Percentiles rank a stretch among this genome's conserved stretches.
Evolutionary conservation across 768 basidiomycete species (phyloP).

Genomic region (Suillus paluster): DNA sequence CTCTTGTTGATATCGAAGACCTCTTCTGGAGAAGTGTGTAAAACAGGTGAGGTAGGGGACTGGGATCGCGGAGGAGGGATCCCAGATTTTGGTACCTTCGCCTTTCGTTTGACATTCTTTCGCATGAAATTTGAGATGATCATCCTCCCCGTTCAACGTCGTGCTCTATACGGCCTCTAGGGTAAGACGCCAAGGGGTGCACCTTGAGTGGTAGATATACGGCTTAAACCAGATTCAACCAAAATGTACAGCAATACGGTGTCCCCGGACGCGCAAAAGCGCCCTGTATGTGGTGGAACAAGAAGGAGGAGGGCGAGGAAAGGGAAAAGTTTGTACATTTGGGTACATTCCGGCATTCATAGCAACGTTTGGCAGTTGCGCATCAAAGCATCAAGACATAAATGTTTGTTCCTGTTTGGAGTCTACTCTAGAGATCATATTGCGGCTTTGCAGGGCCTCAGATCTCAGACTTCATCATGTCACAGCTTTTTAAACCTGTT

Average conservation of each 20-base stretch:
- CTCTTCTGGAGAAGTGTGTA: conserved; percentile 16
- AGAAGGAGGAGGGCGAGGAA: conserved; percentile 9
- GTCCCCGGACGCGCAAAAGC: neutral
- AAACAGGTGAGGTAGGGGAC: conserved; percentile 13
- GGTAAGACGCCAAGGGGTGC: neutral
- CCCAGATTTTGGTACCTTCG: conserved; percentile 15
- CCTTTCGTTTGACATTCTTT: conserved; percentile 32
- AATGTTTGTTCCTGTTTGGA: conserved; percentile 19
- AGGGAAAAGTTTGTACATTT: conserved; percentile 1
- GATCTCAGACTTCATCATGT: conserved; percentile 6
- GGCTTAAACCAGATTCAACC: neutral
- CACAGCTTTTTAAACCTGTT: conserved; percentile 7
- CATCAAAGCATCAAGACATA: conserved; percentile 24
- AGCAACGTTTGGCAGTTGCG: conserved; percentile 21
- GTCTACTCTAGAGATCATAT: conserved; percentile 1
- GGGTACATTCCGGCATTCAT: conserved; percentile 22
- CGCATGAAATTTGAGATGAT: conserved; percentile 37
- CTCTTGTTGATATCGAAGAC: conserved; percentile 30
- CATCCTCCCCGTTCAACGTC: neutral
- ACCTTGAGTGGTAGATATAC: neutral
- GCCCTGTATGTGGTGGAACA: neutral
- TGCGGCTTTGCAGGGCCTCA: conserved; percentile 1
- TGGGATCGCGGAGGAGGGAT: conserved; percentile 7
- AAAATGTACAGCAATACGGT: neutral
- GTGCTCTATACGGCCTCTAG: conserved; percentile 1